A percentile compares a stretch with the other conserved stretches of the same genome.
Evolutionary conservation across 1,139 yeast genomes (phyloP).

Genomic region (Kurtzmaniella natalensis): DNA sequence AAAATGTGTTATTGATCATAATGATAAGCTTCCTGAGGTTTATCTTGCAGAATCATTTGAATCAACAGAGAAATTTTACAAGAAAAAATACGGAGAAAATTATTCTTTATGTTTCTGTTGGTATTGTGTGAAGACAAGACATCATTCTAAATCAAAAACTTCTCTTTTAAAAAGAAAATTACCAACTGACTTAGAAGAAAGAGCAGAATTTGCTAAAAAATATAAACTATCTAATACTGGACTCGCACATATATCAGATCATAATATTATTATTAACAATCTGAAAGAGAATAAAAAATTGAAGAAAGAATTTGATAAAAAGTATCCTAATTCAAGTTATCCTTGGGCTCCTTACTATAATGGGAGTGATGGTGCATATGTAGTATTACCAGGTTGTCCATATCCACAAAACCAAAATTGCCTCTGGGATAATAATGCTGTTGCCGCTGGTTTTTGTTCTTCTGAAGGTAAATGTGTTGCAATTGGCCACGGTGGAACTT

Average conservation of each 20-base stretch:
- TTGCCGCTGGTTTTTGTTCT: not conserved
- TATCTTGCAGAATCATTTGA: slow-evolving; percentile 10
- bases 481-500: slow-evolving; percentile 11
- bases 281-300: not conserved
- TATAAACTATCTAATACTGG: slow-evolving; percentile 1
- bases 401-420: not conserved
- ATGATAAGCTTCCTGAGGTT: slow-evolving; percentile 15
- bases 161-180: not conserved
- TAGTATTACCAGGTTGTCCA: not conserved
- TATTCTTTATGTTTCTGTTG: slow-evolving; percentile 15
- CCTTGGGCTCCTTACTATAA: not conserved
- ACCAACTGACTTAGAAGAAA: not conserved
- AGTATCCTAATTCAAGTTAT: too few relatives aligned
- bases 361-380: not conserved
- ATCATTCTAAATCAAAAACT: too few relatives aligned
- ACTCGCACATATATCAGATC: slow-evolving; percentile 5
- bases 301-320: too few relatives aligned
- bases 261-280: slow-evolving; percentile 1
- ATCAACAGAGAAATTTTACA: slow-evolving; percentile 12
- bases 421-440: not conserved
- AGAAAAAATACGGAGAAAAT: slow-evolving; percentile 7
- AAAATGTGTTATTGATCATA: slow-evolving; percentile 11
- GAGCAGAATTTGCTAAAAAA: not conserved
- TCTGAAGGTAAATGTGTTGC: not conserved
- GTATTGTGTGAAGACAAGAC: slow-evolving; percentile 11